Base-by-base conservation (phyloP, 306 rosid species). In the Fragaria iinumae region DNA sequence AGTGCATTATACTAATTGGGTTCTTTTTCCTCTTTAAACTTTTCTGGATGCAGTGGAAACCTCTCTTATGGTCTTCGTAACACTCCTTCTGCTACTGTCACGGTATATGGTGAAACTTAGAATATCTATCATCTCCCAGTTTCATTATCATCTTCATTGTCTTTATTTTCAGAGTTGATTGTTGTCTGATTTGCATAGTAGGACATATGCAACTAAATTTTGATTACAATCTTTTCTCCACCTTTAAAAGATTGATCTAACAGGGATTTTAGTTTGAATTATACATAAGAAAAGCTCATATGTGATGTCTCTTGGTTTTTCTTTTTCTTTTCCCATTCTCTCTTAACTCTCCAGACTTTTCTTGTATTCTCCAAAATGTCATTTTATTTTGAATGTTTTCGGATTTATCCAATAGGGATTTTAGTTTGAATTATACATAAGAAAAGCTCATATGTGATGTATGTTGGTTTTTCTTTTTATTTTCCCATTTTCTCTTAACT, bases 41-140 rank as follows among this genome's bases (percentile, higher is more conserved):
- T 71, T 66, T 71, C 67, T 44, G 84, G 71, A 44, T 66, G 87
- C 75, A 94, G 98, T 87, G 98, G 98, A 77, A 88, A 90, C 83
- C 57, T 82, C 80, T 89, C 97, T 43, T 82, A 73, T 77, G 98
- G 96, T 77, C 97, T 94, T 73, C 93, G 96, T 50, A 94, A 88
- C 86, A 87, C 97, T 64, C 78, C 85, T 69, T 87, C 97, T 27
- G 91, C 96, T 38, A 48, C 85, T 68, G 48, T 90, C 74, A 70
- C 80, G 93, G 98, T 94, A 85, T 78, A 71, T 84, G 75, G 21
- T 76, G 79, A 82, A 41, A 80, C 64, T 72, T 56, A 4, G 17
- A 49, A 59, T 71, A 20, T 66, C 34, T 52, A 27, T 71, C 52
- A 59, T 79, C 9, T 79, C 32, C 57, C 53, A 67, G 16, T 50